Percentiles rank a stretch among this genome's conserved stretches.
Evolutionary conservation across 2,329 filamentous ascomycete genomes (phyloP).

Genomic region (Raffaelea deltoideospora): DNA sequence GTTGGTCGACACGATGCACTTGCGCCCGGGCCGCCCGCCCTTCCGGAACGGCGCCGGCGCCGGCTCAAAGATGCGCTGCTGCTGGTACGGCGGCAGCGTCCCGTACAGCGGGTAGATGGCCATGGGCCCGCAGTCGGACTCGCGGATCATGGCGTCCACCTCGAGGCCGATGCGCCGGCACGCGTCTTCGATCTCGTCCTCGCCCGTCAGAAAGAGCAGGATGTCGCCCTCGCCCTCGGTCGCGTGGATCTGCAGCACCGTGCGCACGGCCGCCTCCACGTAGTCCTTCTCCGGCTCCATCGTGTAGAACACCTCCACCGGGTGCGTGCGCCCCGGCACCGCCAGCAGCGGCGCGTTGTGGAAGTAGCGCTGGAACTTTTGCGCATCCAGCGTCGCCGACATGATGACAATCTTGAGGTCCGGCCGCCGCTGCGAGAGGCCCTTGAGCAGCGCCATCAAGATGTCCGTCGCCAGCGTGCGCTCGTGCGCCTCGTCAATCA

Average conservation of each 20-base stretch:
- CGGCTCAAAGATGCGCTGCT: constrained; percentile 89
- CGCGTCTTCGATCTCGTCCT: constrained; percentile 97
- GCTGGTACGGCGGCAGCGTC: constrained; percentile 78
- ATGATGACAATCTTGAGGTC: constrained; percentile 99
- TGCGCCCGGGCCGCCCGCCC: constrained; percentile 77
- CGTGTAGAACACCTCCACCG: constrained; percentile 97
- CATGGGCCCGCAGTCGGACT: constrained; percentile 81
- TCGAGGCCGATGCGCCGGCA: constrained; percentile 84
- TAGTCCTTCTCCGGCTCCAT: constrained; percentile 93
- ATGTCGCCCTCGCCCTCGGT: constrained; percentile 87
- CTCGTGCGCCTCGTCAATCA: constrained; percentile 97
- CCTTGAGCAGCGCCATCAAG: constrained; percentile 89
- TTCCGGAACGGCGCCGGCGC: constrained; percentile 58
- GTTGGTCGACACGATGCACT: constrained; percentile 89
- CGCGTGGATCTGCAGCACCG: constrained; percentile 91
- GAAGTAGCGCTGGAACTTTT: constrained; percentile 98
- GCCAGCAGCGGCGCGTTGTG: constrained; percentile 84
- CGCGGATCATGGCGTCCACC: constrained; percentile 77
- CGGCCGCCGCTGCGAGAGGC: constrained; percentile 63
- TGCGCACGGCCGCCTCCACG: constrained; percentile 85
- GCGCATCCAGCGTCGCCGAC: constrained; percentile 91
- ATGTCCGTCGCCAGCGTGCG: constrained; percentile 94
- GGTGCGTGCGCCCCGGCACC: constrained; percentile 87
- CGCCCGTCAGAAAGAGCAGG: constrained; percentile 85
- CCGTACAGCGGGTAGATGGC: constrained; percentile 90